Percentiles rank a stretch among this genome's conserved stretches.
phyloP scores from a whole-genome alignment of 2,329 filamentous ascomycete species.

The Penicillium sp. region DNA sequence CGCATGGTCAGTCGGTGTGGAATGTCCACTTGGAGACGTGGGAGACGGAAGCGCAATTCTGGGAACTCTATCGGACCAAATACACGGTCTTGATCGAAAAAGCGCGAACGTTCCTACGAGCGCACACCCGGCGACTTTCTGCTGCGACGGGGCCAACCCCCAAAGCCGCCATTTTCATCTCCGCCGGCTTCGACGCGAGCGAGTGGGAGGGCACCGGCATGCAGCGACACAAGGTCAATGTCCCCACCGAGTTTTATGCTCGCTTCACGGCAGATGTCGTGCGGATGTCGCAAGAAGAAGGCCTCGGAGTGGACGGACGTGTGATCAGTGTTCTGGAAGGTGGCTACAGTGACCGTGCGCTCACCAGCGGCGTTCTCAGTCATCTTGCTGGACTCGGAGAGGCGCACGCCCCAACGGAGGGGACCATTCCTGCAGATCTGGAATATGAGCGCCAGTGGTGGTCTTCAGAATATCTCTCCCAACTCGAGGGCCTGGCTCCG shows the following conservation, averaged over 20 bases:
- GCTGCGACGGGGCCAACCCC: constrained; percentile 56
- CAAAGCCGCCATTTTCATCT: constrained; percentile 86
- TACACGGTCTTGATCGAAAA: constrained; percentile 77
- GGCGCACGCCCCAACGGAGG: constrained; percentile 42
- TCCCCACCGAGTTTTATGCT: constrained; percentile 94
- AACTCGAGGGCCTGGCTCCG: constrained; percentile 58
- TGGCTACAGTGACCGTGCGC: constrained; percentile 87
- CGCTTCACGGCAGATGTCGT: constrained; percentile 82
- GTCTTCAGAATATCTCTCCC: constrained; percentile 59
- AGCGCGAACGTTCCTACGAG: constrained; percentile 66
- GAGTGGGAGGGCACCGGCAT: constrained; percentile 89
- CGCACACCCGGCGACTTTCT: constrained; percentile 62
- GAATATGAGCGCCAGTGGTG: constrained; percentile 68
- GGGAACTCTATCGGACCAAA: constrained; percentile 73
- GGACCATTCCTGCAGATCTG: constrained; percentile 5
- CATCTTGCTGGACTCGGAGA: constrained; percentile 70
- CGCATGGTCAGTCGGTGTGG: constrained; percentile 91
- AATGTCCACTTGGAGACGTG: constrained; percentile 90
- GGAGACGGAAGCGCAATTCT: constrained; percentile 79
- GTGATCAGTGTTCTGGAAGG: constrained; percentile 92
- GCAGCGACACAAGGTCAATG: constrained; percentile 93
- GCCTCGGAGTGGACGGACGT: constrained; percentile 69
- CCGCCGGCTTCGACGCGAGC: constrained; percentile 93
- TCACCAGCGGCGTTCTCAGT: constrained; percentile 82
- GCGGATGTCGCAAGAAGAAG: constrained; percentile 72